Base-by-base conservation (phyloP, 306 rosid species). In the Albizia julibrissin region DNA sequence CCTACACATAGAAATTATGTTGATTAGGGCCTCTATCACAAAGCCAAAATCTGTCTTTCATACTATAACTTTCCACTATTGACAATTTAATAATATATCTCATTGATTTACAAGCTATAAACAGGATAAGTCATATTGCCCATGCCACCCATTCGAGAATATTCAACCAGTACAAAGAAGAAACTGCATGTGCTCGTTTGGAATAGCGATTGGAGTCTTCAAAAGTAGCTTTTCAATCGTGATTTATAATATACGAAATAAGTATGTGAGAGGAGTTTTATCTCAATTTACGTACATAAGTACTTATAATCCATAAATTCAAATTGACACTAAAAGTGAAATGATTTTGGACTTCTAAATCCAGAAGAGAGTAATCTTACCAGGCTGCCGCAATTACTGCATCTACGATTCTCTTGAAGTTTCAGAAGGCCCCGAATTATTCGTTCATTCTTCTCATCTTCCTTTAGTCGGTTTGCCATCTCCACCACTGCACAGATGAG, bases 371-470 rank as follows among this genome's bases (percentile, higher is more conserved):
- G 67, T 62, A 22, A 72, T 61, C 88, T 68, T 89, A 95, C 99
- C 92, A 89, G 49, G 85, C 97, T 89, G 81, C 92, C 91, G 82
- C 99, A 95, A 89, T 95, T 95, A 81, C 93, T 93, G 83, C 99
- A 95, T 86, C 96, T 89, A 11, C 93, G 93, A 82, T 95, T 95
- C 71, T 88, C 91, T 2, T 84, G 87, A 65, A 91, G 97, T 85
- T 92, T 95, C 44, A 93, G 96, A 78, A 95, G 94, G 70, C 94
- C 93, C 12, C 99, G 98, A 84, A 95, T 93, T 68, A 83, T 89
- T 59, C 94, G 90, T 80, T 95, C 99, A 77, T 95, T 91, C 76
- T 86, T 92, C 87, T 93, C 98, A 14, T 95, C 99, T 86, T 95
- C 98, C 86, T 83, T 95, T 72, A 91, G 59, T 69, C 92, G 92